phyloP scores from a whole-genome alignment of 2,329 filamentous ascomycete species.

The Aspergillus caelatus region DNA sequence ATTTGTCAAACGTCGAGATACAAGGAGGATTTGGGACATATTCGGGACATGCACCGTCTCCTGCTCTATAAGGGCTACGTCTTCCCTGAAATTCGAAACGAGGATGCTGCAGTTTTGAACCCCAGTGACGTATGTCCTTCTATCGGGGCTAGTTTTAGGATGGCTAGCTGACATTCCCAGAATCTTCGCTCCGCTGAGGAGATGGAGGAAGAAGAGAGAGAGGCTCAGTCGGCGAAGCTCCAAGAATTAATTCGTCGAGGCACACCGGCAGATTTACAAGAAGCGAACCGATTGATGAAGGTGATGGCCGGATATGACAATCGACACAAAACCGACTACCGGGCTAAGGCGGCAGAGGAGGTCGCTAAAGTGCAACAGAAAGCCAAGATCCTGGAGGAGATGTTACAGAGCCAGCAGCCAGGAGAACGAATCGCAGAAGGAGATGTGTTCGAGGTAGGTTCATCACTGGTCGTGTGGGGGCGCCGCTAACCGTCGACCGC shows the following conservation, averaged over 20 bases:
- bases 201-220: constrained; percentile 95
- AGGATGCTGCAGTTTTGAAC: constrained; percentile 95
- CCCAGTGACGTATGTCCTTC: constrained; percentile 80
- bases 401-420: constrained; percentile 78
- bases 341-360: constrained; percentile 95
- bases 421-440: constrained; percentile 77
- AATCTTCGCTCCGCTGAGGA: constrained; percentile 95
- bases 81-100: constrained; percentile 87
- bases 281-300: constrained; percentile 98
- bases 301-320: constrained; percentile 98
- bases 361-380: constrained; percentile 95
- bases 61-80: constrained; percentile 96
- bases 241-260: constrained; percentile 94
- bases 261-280: constrained; percentile 88
- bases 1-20: constrained; percentile 98
- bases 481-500: not conserved
- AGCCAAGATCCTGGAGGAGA: constrained; percentile 86
- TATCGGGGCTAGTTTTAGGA: not conserved
- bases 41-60: constrained; percentile 94
- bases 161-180: constrained; percentile 51
- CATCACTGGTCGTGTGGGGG: not conserved
- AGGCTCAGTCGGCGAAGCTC: constrained; percentile 95
- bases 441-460: constrained; percentile 65
- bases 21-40: constrained; percentile 94
- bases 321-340: constrained; percentile 92